Evolutionary conservation across 768 basidiomycete genomes (phyloP), one percentile per base, ranked within the genome.

Genomic region (Russula ochroleuca): DNA sequence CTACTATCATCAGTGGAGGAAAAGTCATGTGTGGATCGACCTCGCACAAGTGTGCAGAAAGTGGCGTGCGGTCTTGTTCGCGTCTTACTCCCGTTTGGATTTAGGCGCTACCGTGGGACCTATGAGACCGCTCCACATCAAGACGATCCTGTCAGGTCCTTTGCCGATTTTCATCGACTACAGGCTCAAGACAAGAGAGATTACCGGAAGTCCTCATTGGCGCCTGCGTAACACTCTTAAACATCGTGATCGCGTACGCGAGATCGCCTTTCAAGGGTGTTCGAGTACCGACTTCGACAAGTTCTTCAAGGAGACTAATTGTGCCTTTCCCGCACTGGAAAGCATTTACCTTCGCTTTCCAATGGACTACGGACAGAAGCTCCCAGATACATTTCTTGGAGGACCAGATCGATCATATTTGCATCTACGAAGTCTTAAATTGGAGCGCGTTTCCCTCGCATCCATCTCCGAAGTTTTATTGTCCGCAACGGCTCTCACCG

Each of bases 1-100:
- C 11, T 11, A 41, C 5, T 2, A 41, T 17, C 40, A 41, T 41
- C 40, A 14, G 40, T 45, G 43, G 43, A 45, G 19, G 9, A 45
- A 6, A 10, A n/a, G 5, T 2, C 9, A 7, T 75, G 53, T 77
- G 73, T 62, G 61, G 61, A 25, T 56, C 28, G 41, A 13, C 10
- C 61, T 62, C n/a, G 11, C 28, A 5, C 61, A 57, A 33, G 61
- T 62, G n/a, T 62, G 61, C 31, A 37, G 1, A 43, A 31, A 11
- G 21, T 62, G 61, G 61, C 61, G 61, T 31, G 19, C n/a, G 10
- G 7, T 62, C 17, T 47, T 50, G 5, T 31, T 56, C n/a, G 35
- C 31, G 47, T 62, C 61, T 10, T 5, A 35, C 15, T 31, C 53
- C 47, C 37, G 54, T 9, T 23, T 62, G 19, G 37, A 62, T 13